These are phyloP conservation scores for Microdochium bolleyi DNA, from an alignment of 2,329 filamentous ascomycete genomes.

Conservation along the genomic window DNA sequence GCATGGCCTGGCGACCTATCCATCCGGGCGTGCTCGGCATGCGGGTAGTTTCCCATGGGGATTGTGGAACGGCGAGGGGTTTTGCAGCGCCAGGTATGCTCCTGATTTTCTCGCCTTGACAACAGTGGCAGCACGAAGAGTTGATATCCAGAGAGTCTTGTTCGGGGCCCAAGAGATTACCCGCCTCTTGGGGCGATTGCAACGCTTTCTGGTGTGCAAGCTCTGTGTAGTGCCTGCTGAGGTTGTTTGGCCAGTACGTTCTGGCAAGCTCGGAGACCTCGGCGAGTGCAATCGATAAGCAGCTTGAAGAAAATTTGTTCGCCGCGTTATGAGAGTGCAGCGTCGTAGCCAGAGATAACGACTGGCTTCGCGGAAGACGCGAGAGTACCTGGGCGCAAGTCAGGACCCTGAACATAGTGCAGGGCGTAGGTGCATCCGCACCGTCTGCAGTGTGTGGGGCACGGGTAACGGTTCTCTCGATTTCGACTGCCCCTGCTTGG, in stretches of 20 bases:
- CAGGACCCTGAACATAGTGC: not conserved
- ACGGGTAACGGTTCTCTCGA: not conserved
- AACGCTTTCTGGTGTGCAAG: too few relatives aligned
- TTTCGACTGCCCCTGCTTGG: not conserved
- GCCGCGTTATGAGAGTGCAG: not conserved
- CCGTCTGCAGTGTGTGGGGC: not conserved
- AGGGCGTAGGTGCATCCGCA: not conserved
- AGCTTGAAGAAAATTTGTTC: not conserved
- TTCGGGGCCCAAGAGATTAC: too few relatives aligned
- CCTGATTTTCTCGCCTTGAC: not conserved
- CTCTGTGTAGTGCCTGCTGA: too few relatives aligned
- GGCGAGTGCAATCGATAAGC: not conserved
- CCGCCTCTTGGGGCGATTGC: too few relatives aligned
- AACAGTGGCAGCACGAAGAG: too few relatives aligned
- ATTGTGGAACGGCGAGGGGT: not conserved
- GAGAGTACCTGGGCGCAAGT: not conserved
- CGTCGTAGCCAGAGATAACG: not conserved
- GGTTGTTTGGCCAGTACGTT: too few relatives aligned
- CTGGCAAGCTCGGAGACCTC: too few relatives aligned
- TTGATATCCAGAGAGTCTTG: too few relatives aligned
- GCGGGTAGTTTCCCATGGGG: not conserved
- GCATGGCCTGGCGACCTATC: not conserved
- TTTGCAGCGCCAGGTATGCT: not conserved
- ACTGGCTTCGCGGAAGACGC: not conserved
- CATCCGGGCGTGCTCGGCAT: not conserved